Evolutionary conservation across 805 yeast genomes (phyloP).

Genomic region (Schwanniomyces sp.): DNA sequence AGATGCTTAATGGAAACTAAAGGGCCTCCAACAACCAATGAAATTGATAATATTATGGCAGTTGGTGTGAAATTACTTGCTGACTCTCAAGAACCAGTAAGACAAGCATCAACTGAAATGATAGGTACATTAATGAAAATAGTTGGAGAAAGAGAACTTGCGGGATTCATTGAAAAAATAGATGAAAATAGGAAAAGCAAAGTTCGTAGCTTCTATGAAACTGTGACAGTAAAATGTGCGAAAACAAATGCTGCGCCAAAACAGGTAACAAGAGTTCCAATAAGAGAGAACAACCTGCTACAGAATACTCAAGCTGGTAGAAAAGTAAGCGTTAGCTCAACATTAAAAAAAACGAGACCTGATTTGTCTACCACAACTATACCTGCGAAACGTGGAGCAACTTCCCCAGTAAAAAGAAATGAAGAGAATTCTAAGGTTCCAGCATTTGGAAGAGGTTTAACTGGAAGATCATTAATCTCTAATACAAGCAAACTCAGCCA

Average conservation of each 20-base stretch:
- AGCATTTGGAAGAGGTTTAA: conserved; percentile 35
- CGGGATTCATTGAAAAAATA: conserved; percentile 58
- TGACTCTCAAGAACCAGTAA: conserved; percentile 83
- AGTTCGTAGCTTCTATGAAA: conserved; percentile 57
- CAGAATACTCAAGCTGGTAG: conserved; percentile 9
- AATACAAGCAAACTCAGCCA: conserved; percentile 7
- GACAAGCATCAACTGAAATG: conserved; percentile 73
- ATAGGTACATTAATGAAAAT: conserved; percentile 82
- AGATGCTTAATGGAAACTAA: conserved; percentile 58
- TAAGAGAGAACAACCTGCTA: conserved; percentile 8
- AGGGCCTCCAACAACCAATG: conserved; percentile 48
- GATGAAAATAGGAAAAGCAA: conserved; percentile 74
- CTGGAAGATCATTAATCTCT: conserved; percentile 42
- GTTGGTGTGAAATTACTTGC: conserved; percentile 61
- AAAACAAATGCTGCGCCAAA: conserved; percentile 1
- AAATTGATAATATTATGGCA: conserved; percentile 58
- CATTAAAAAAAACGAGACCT: conserved; percentile 10
- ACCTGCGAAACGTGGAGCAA: conserved; percentile 69
- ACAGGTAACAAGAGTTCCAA: conserved; percentile 15
- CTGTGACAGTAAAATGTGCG: conserved; percentile 53
- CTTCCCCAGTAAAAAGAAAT: conserved; percentile 62
- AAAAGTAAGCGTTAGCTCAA: conserved; percentile 6
- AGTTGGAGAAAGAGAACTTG: conserved; percentile 71
- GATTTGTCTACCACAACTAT: conserved; percentile 32
- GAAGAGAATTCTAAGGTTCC: conserved; percentile 29